Base-by-base conservation (phyloP, 345 rosid species). In the Brassica incana region DNA sequence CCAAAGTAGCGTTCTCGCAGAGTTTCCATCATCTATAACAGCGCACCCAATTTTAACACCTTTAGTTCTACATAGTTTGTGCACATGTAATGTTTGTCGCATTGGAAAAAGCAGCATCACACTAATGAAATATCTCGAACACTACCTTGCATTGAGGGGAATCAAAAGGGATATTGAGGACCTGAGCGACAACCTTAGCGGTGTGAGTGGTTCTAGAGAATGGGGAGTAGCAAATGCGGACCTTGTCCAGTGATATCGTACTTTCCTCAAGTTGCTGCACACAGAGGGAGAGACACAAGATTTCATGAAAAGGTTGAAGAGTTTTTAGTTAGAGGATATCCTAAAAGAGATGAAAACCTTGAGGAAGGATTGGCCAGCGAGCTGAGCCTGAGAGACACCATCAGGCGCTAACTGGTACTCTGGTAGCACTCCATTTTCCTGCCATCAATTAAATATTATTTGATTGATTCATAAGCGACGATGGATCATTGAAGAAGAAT, bases 1-100 rank as follows among this genome's bases (percentile, higher is more conserved):
- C 99, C 99, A 69, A 95, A 95, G 68, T 87, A 92, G 79, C 97
- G 96, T 82, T 95, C 96, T 43, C 93, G 88, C 63, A 95, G 92
- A 89, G 87, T 88, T 81, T 88, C 92, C 48, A 92, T 81, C 78
- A 87, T 88, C 94, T 95, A 84, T 43, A 5, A 16, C 40, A 78
- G 23, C 12, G 71, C 54, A 27, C 29, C 29, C 29, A 1, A 36
- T 36, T 6, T 29, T 8, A 38, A 66, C 67, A 64, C 23, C 40
- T 64, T 30, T 32, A 35, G 52, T 66, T 4, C 35, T 11, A 25
- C 27, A 27, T 48, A 63, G 32, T 30, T 40, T 8, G 65, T 50
- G 65, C 4, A 20, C 63, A 77, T 12, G 50, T 15, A 29, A 77
- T 7, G 33, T 27, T 38, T 29, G 50, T 29, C 18, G 23, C 18